phyloP scores from a whole-genome alignment of 192 early-diverging fungal genomes.

The Geranomyces variabilis region DNA sequence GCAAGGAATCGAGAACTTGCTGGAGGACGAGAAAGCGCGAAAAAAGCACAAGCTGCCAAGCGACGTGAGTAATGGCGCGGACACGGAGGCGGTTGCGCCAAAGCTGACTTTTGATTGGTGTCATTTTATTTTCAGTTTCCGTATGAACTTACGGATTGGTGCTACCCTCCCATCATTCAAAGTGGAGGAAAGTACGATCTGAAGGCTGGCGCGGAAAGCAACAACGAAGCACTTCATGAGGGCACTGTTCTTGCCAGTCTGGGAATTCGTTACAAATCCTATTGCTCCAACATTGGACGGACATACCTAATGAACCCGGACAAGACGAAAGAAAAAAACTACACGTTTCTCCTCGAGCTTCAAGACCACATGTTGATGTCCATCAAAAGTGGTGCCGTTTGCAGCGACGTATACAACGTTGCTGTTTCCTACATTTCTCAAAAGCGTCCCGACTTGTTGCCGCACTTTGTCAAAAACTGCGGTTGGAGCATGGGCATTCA shows the following conservation, averaged over 20 bases:
- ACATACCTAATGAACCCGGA: slow-evolving; percentile 93
- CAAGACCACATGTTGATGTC: slow-evolving; percentile 73
- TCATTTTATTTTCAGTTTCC: slow-evolving; percentile 37
- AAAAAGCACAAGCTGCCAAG: slow-evolving; percentile 69
- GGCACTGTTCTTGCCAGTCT: slow-evolving; percentile 92
- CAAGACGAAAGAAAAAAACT: slow-evolving; percentile 90
- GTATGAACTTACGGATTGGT: slow-evolving; percentile 82
- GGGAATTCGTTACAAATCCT: slow-evolving; percentile 91
- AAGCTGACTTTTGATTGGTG: background rate
- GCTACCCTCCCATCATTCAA: slow-evolving; percentile 92
- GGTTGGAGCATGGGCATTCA: slow-evolving; percentile 95
- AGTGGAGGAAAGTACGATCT: slow-evolving; percentile 94
- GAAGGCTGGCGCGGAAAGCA: slow-evolving; percentile 75
- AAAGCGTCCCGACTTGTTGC: slow-evolving; percentile 83
- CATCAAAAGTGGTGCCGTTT: slow-evolving; percentile 74
- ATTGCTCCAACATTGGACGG: slow-evolving; percentile 91
- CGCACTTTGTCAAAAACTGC: slow-evolving; percentile 83
- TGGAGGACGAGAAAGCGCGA: slow-evolving; percentile 69
- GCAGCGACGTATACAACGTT: slow-evolving; percentile 76
- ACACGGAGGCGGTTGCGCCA: background rate
- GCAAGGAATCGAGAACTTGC: slow-evolving; percentile 66
- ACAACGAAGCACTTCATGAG: slow-evolving; percentile 74
- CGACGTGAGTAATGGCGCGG: slow-evolving; percentile 53
- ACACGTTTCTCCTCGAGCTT: slow-evolving; percentile 84
- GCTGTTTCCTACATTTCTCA: slow-evolving; percentile 70